Base-by-base conservation (phyloP, 306 rosid genomes). In the Sicyos edulis region DNA sequence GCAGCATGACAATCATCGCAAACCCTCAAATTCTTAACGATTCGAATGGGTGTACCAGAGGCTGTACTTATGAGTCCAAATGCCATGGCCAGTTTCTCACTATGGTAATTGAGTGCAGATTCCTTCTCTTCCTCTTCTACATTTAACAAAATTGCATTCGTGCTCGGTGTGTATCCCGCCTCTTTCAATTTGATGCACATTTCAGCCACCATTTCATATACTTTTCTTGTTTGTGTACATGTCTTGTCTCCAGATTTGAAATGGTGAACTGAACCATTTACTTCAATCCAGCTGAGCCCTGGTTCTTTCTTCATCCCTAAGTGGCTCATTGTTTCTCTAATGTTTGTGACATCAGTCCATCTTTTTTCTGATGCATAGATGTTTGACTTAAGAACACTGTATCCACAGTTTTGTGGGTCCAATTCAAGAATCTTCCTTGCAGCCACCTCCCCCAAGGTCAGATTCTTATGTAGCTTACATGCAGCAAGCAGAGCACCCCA, bases 21-120 rank as follows among this genome's bases (percentile, higher is more conserved):
- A n/a, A n/a, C n/a, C 63, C 95, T 72, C 64, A 88, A 88, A 72
- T 86, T 88, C 85, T 88, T 88, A 52, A 83, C 79, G 16, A 86
- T 77, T 58, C 89, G 76, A 58, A 88, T 80, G 2, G 91, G 84
- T 19, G 78, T 81, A 64, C 88, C 83, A 0, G 85, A 80, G 56
- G 77, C 78, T 10, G 89, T 83, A 66, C 83, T 76, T 68, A 88
- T 81, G 17, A 86, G 86, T 5, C 95, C 91, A 70, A 84, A 88
- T n/a, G 95, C 95, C 84, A 81, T 80, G 13, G 95, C 95, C 56
- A 88, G 75, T 76, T 80, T 88, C 71, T 86, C 95, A 58, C 95
- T 86, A 19, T 88, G 91, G 72, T 81, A 85, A 52, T 71, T 80
- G 0, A 88, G 79, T 5, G 80, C 75, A n/a, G 72, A 80, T 76